Evolutionary conservation across 2,329 filamentous ascomycete genomes (phyloP), one percentile per base, ranked within the genome.

Genomic region (Aspergillus sp.): DNA sequence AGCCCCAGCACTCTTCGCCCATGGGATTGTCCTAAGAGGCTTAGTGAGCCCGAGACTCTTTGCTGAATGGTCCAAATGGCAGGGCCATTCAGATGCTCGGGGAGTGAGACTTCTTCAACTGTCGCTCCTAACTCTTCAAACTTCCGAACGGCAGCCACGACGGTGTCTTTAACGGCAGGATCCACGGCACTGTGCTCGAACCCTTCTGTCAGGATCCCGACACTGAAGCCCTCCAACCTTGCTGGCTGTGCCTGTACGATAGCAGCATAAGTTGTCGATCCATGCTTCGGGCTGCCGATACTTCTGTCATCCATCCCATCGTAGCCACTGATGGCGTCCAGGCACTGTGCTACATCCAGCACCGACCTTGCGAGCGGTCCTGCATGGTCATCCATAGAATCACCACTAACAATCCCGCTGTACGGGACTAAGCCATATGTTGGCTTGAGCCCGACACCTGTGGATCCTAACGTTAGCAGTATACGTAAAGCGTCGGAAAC

Each of bases 401-500:
- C 73, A 0, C 73, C 71, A 35, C 68, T 72, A 2, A 68, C 66
- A 41, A 74, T 67, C 0, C 73, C 76, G 0, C 73, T 79, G 44
- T 70, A 79, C 0, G 77, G 76, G 0, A 80, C 67, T 0, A 78
- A 61, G 0, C 73, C 71, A 46, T 74, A 69, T 0, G 75, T 79
- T 0, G 77, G 75, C 51, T 79, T 79, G 27, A 78, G 59, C 0
- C 73, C 73, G 3, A 72, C 68, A 35, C 58, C 58, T 61, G 10
- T 5, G 19, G 19, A 19, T 19, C 28, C 2, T 0, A 2, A 28
- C 10, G 42, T 36, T 36, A 36, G n/a, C n/a, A 36, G 26, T 36
- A n/a, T 5, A 5, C 6, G 7, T 5, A 36, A 7, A 19, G 5
- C n/a, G 9, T 5, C 26, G 10, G 0, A 12, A n/a, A 7, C 10